phyloP scores from a whole-genome alignment of 148 eudicot species.

The Agrostemma githago region DNA sequence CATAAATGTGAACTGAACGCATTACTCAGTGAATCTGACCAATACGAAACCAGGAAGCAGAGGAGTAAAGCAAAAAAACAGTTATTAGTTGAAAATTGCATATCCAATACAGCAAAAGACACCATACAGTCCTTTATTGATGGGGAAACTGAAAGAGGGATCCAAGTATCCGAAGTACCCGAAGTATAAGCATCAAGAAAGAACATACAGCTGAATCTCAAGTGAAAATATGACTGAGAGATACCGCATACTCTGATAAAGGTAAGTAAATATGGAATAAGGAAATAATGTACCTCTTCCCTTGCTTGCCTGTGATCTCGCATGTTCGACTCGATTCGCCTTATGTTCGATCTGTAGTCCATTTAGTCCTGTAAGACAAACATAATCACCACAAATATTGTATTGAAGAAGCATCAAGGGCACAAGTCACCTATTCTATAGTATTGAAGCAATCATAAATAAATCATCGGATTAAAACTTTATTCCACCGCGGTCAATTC shows the following conservation, averaged over 20 bases:
- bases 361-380: conserved; percentile 31
- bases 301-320: conserved; percentile 36
- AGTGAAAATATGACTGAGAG: background rate
- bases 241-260: background rate
- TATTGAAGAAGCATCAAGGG: too few relatives aligned
- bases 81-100: background rate
- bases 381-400: conserved; percentile 3
- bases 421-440: too few relatives aligned
- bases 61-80: background rate
- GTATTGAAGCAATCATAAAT: too few relatives aligned
- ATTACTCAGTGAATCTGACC: background rate
- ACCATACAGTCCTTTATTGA: background rate
- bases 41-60: background rate
- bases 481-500: too few relatives aligned
- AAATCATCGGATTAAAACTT: too few relatives aligned
- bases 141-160: background rate
- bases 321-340: conserved; percentile 40
- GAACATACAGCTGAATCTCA: background rate
- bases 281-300: conserved; percentile 38
- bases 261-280: background rate
- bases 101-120: background rate
- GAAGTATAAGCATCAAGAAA: background rate
- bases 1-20: conserved; percentile 2
- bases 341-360: conserved; percentile 48
- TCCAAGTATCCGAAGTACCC: background rate